Evolutionary conservation across 2,329 filamentous ascomycete species (phyloP).

Genomic region (Sporothrix luriei): DNA sequence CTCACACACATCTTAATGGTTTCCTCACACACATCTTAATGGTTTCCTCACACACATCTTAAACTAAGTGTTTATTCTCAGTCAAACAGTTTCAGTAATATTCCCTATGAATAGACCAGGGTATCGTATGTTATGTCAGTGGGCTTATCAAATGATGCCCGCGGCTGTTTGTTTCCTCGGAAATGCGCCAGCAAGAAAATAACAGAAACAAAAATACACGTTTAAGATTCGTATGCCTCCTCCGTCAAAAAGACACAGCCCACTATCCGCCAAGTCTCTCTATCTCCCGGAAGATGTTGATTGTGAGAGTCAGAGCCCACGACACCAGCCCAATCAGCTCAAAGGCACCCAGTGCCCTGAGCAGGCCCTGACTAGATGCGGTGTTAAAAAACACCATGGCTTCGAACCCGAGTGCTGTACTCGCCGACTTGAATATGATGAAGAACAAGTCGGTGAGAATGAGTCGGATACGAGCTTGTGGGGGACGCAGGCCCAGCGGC

Average conservation of each 20-base stretch:
- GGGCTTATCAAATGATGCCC: not conserved
- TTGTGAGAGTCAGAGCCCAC: conserved; percentile 38
- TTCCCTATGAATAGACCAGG: conserved; percentile 2
- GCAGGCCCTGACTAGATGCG: conserved; percentile 29
- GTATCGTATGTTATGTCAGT: conserved; percentile 9
- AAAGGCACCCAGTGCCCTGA: conserved; percentile 36
- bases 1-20: not conserved
- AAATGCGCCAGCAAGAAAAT: not conserved
- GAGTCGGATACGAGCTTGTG: conserved; percentile 82
- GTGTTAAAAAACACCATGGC: conserved; percentile 37
- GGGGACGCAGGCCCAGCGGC: conserved; percentile 81
- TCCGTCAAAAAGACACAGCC: not conserved
- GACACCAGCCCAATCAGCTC: conserved; percentile 38
- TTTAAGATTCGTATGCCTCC: not conserved
- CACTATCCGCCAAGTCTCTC: conserved; percentile 36
- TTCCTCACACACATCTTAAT: not conserved
- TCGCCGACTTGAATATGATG: conserved; percentile 95
- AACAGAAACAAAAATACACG: not conserved
- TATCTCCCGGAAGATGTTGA: conserved; percentile 39
- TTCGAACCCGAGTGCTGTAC: conserved; percentile 70
- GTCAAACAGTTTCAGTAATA: not conserved
- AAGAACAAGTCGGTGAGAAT: conserved; percentile 93
- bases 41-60: not conserved
- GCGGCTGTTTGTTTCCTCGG: not conserved
- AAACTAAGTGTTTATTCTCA: not conserved